phyloP scores from a whole-genome alignment of 371 early-diverging fungal genomes.

The Mortierella sp. region DNA sequence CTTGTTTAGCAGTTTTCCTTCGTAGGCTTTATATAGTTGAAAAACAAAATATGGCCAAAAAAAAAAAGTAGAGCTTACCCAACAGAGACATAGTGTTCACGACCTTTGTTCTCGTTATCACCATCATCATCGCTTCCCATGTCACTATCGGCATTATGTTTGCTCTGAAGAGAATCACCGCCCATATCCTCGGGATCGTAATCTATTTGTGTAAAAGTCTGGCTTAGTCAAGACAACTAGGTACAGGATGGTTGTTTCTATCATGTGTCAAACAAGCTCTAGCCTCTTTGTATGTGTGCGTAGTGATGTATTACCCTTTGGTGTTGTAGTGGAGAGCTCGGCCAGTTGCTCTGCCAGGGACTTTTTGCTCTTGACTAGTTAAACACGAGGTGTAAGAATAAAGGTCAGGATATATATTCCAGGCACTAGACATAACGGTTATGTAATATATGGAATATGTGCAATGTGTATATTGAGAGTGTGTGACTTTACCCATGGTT shows the following conservation, averaged over 20 bases:
- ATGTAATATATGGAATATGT: no score
- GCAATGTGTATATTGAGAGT: no score
- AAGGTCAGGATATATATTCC: not conserved
- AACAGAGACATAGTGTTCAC: conserved; percentile 78
- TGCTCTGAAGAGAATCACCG: conserved; percentile 57
- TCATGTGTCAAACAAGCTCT: no score
- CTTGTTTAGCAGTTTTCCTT: not conserved
- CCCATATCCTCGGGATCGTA: conserved; percentile 74
- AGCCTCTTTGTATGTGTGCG: no score
- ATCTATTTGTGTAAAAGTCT: no score
- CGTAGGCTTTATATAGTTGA: not conserved
- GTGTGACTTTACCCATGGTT: no score
- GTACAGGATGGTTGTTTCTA: no score
- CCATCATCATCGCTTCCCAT: conserved; percentile 60
- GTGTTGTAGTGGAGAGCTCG: conserved; percentile 74
- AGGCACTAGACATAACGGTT: no score
- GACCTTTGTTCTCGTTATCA: conserved; percentile 56
- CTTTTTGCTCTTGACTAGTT: conserved; percentile 57
- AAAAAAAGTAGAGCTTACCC: conserved; percentile 58
- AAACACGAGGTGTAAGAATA: not conserved
- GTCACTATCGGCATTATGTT: conserved; percentile 60
- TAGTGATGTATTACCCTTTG: conserved; percentile 78
- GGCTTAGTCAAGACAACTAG: no score
- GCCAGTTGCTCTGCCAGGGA: conserved; percentile 76
- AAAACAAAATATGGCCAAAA: not conserved